Evolutionary conservation across 495 filamentous ascomycete species (phyloP).

Genomic region (Penicillium psychrofluorescens): DNA sequence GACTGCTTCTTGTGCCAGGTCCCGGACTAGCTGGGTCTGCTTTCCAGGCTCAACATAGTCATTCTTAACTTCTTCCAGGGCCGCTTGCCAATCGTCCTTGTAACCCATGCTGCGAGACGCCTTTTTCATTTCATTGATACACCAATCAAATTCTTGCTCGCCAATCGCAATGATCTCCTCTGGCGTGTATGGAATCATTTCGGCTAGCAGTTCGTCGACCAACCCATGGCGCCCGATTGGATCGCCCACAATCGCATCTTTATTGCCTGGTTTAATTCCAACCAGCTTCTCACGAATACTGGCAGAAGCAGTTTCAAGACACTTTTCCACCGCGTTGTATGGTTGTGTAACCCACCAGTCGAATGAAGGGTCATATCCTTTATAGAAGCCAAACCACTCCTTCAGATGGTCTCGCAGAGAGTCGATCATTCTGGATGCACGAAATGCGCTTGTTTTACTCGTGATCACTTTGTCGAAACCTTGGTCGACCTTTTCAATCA

Average conservation of each 20-base stretch:
- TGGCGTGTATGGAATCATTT: slow-evolving; percentile 23
- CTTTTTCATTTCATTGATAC: slow-evolving; percentile 16
- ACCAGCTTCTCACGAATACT: slow-evolving; percentile 30
- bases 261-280: slow-evolving; percentile 27
- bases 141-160: slow-evolving; percentile 16
- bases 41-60: slow-evolving; percentile 40
- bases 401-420: slow-evolving; percentile 25
- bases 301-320: slow-evolving; percentile 14
- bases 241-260: slow-evolving; percentile 41
- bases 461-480: slow-evolving; percentile 2
- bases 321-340: slow-evolving; percentile 20
- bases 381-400: slow-evolving; percentile 37
- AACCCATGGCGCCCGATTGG: slow-evolving; percentile 41
- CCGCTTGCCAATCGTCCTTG: slow-evolving; percentile 32
- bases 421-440: slow-evolving; percentile 26
- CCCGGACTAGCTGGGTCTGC: slow-evolving; percentile 39
- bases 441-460: slow-evolving; percentile 33
- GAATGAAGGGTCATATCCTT: slow-evolving; percentile 40
- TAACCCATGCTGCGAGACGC: slow-evolving; percentile 16
- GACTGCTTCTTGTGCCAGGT: slow-evolving; percentile 11
- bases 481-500: slow-evolving; percentile 13
- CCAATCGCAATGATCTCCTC: slow-evolving; percentile 44
- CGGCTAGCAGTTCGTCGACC: slow-evolving; percentile 11
- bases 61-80: slow-evolving; percentile 45
- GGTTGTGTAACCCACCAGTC: slow-evolving; percentile 43